phyloP scores from a whole-genome alignment of 495 filamentous ascomycete species.

The Trichoderma virens region DNA sequence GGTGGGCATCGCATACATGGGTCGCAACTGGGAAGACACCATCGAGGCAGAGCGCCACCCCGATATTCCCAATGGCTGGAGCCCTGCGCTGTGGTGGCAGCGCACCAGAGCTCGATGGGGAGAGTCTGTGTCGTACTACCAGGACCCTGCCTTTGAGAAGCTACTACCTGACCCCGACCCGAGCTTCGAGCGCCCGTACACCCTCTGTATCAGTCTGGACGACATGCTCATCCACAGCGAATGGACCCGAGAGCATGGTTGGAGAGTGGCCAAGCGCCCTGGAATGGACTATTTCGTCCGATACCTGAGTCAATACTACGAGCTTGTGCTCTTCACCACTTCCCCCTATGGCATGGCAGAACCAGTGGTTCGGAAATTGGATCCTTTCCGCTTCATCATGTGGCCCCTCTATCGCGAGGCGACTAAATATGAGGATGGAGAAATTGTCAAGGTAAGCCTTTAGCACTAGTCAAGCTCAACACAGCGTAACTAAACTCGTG shows the following conservation, averaged over 20 bases:
- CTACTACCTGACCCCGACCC: constrained; percentile 85
- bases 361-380: constrained; percentile 82
- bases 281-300: constrained; percentile 95
- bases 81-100: constrained; percentile 59
- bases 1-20: constrained; percentile 51
- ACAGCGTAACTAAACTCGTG: constrained; percentile 7
- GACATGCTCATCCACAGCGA: constrained; percentile 90
- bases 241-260: constrained; percentile 89
- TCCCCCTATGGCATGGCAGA: constrained; percentile 75
- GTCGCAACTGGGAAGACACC: constrained; percentile 69
- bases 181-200: constrained; percentile 77
- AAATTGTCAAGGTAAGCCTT: constrained; percentile 81
- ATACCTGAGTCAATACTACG: constrained; percentile 95
- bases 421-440: constrained; percentile 87
- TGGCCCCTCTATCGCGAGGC: constrained; percentile 94
- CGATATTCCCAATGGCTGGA: constrained; percentile 59
- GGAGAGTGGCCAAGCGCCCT: constrained; percentile 90
- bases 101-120: constrained; percentile 65
- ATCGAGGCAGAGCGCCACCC: constrained; percentile 61
- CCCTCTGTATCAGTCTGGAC: constrained; percentile 84
- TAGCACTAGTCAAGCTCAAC: background rate
- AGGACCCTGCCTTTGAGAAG: constrained; percentile 91
- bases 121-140: constrained; percentile 82
- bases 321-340: constrained; percentile 89
- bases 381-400: constrained; percentile 92